A percentile compares a stretch with the other conserved stretches of the same genome.
Evolutionary conservation across 192 early-diverging fungal genomes (phyloP).

Genomic region (Backusella sp.): DNA sequence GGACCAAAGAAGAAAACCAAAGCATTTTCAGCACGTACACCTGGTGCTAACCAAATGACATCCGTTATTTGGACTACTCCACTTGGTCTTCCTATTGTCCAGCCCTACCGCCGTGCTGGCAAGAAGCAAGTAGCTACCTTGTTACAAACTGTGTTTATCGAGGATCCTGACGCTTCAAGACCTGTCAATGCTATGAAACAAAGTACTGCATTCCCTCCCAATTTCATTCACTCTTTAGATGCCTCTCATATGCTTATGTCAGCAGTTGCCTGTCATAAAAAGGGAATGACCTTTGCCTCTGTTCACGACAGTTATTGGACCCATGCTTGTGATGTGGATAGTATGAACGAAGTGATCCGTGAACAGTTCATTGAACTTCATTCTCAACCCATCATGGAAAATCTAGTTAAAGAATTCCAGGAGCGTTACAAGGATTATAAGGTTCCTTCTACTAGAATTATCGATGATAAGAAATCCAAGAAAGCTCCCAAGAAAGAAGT

Average conservation of each 20-base stretch:
- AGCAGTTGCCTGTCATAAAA: conserved; percentile 78
- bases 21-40: conserved; percentile 33
- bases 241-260: conserved; percentile 97
- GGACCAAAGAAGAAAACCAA: conserved; percentile 15
- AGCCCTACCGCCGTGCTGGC: conserved; percentile 86
- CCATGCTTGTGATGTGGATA: conserved; percentile 86
- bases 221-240: conserved; percentile 98
- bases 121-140: conserved; percentile 70
- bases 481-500: conserved; percentile 18
- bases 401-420: conserved; percentile 79
- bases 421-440: conserved; percentile 73
- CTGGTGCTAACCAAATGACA: conserved; percentile 69
- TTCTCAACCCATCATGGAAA: conserved; percentile 78
- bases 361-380: conserved; percentile 91
- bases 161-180: conserved; percentile 63
- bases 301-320: conserved; percentile 99
- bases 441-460: conserved; percentile 51
- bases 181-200: conserved; percentile 93
- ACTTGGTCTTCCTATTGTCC: conserved; percentile 89
- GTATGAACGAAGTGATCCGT: conserved; percentile 81
- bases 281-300: conserved; percentile 83
- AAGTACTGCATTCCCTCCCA: conserved; percentile 95
- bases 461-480: conserved; percentile 18
- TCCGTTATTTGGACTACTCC: conserved; percentile 97
- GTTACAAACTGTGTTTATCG: conserved; percentile 76